Percentiles rank a stretch among this genome's conserved stretches.
Evolutionary conservation across 257 asterid species (phyloP).

Genomic region (Solanum gandarillasii): DNA sequence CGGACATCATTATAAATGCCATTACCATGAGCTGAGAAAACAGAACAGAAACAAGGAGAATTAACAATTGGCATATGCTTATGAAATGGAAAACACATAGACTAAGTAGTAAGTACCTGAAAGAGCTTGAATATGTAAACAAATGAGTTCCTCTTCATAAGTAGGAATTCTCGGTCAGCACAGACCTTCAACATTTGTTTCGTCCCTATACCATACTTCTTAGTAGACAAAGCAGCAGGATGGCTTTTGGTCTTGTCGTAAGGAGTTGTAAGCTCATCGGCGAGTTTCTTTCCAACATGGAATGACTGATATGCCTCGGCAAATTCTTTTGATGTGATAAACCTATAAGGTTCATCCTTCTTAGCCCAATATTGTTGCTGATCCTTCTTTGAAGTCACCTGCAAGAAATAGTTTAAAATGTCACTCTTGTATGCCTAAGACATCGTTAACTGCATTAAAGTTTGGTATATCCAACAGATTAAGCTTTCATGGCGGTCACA

Average conservation of each 20-base stretch:
- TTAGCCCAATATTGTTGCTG: not conserved
- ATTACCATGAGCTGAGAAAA: slow-evolving; percentile 28
- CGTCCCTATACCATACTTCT: slow-evolving; percentile 36
- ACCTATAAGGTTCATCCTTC: slow-evolving; percentile 12
- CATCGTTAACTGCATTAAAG: not conserved
- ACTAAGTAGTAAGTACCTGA: slow-evolving; percentile 25
- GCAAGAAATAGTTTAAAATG: not conserved
- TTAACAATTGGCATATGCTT: not conserved
- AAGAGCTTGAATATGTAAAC: slow-evolving; percentile 33
- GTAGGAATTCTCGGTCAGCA: slow-evolving; percentile 38
- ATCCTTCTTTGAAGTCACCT: slow-evolving; percentile 17
- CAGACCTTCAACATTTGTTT: slow-evolving; percentile 47
- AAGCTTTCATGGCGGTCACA: not conserved
- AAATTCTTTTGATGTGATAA: slow-evolving; percentile 10
- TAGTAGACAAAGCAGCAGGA: slow-evolving; percentile 42
- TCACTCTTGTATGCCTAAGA: not conserved
- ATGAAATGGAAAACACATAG: not conserved
- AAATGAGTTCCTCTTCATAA: slow-evolving; percentile 55
- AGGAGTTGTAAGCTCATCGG: slow-evolving; percentile 34
- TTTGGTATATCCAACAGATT: not conserved
- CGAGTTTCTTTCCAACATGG: slow-evolving; percentile 23
- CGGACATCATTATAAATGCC: slow-evolving; percentile 20
- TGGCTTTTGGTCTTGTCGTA: slow-evolving; percentile 52
- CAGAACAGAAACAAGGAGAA: not conserved
- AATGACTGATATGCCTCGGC: slow-evolving; percentile 26